Evolutionary conservation across 768 basidiomycete species (phyloP), one percentile per base, ranked within the genome.

Genomic region (Macrolepiota fuliginosa): DNA sequence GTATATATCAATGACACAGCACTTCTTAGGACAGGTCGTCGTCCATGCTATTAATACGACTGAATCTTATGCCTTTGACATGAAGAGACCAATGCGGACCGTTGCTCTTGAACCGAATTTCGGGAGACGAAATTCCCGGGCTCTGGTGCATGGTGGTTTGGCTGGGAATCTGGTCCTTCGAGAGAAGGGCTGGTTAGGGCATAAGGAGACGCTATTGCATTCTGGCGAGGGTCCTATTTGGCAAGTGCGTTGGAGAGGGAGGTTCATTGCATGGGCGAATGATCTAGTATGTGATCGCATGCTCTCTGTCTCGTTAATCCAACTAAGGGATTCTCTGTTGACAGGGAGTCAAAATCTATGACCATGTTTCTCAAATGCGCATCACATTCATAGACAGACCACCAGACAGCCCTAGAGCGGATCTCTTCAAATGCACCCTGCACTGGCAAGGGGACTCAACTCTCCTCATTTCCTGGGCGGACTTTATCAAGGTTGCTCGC

Each of bases 181-280:
- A 64, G 96, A 98, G 78, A 98, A 97, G 70, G 92, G 95, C 5
- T 98, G 97, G 96, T 75, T 98, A 1, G 95, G 96, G 0, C 92
- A 97, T 68, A 97, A 92, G 69, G 95, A 96, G 71, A 92, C 89
- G 0, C 73, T 89, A 5, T 71, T 97, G 19, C 89, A 94, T 69
- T 79, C 71, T 4, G 91, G 90, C 3, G 97, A 98, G 74, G 97
- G 96, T 11, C 93, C 97, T 0, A 92, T 99, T 56, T 98, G 95
- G 94, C 87, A 88, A 55, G 86, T 89, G 10, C 83, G 89, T 61
- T 98, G 97, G 97, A 79, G 86, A 68, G 89, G 87, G 1, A 83
- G 83, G 52, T 78, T 97, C 32, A 94, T 98, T 65, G 95, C 94
- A 0, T 99, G 97, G 97, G 94, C 96, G 2, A 97, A 95, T 66